phyloP scores from a whole-genome alignment of 2,329 filamentous ascomycete genomes.

The Botryotinia globosa region DNA sequence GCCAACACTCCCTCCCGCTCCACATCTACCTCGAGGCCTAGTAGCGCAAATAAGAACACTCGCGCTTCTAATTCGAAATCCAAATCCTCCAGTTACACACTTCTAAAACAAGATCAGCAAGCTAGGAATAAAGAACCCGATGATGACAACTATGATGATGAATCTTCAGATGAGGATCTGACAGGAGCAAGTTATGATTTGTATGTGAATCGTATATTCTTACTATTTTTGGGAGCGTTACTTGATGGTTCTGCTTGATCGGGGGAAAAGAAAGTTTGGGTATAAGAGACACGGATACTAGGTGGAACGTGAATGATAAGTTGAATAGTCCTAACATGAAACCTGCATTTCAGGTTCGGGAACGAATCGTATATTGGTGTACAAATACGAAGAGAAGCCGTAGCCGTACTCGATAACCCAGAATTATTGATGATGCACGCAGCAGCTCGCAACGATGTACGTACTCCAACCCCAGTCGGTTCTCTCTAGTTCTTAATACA shows the following conservation, averaged over 20 bases:
- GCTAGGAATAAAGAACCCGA: slow-evolving; percentile 58
- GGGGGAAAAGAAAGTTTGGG: neutral
- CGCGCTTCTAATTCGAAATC: neutral
- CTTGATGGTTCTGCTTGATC: neutral
- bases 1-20: neutral
- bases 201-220: slow-evolving; percentile 22
- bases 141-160: slow-evolving; percentile 36
- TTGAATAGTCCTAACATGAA: neutral
- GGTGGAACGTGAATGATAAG: neutral
- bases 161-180: slow-evolving; percentile 22
- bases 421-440: slow-evolving; percentile 60
- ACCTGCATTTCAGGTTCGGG: slow-evolving; percentile 25
- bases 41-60: neutral
- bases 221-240: neutral
- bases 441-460: slow-evolving; percentile 52
- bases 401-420: slow-evolving; percentile 54
- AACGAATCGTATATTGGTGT: slow-evolving; percentile 31
- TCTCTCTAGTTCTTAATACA: neutral
- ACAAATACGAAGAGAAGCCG: slow-evolving; percentile 46
- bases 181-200: slow-evolving; percentile 24
- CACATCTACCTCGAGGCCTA: slow-evolving; percentile 18
- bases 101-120: slow-evolving; percentile 56
- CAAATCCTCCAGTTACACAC: slow-evolving; percentile 41
- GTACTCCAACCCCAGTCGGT: slow-evolving; percentile 30
- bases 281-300: neutral